Evolutionary conservation across 768 basidiomycete genomes (phyloP).

Genomic region (Podaxis sp.): DNA sequence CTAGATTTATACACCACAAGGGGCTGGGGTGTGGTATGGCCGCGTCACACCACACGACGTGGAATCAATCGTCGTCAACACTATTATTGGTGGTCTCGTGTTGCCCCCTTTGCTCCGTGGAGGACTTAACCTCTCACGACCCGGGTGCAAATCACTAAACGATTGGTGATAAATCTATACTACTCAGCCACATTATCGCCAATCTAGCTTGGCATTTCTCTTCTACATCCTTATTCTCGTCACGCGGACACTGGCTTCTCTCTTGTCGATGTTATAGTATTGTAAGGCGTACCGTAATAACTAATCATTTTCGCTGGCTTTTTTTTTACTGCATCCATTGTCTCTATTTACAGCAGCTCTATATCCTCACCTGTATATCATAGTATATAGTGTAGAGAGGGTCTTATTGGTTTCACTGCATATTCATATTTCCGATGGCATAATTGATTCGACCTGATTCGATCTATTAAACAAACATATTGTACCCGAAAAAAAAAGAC

Average conservation of each 20-base stretch:
- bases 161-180: conserved; percentile 56
- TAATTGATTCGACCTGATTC: background rate
- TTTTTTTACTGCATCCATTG: conserved; percentile 4
- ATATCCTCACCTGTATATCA: background rate
- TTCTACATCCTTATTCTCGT: too few relatives aligned
- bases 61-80: conserved; percentile 81
- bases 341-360: background rate
- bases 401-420: background rate
- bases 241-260: too few relatives aligned
- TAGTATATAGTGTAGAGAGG: background rate
- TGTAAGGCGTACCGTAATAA: too few relatives aligned
- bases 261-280: too few relatives aligned
- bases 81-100: conserved; percentile 81
- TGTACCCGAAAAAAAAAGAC: background rate
- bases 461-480: background rate
- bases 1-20: conserved; percentile 85
- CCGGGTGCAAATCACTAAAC: conserved; percentile 64
- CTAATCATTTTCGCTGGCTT: background rate
- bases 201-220: background rate
- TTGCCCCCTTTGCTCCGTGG: conserved; percentile 85
- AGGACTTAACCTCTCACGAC: conserved; percentile 74
- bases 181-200: background rate
- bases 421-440: background rate
- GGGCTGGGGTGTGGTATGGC: conserved; percentile 90
- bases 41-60: conserved; percentile 91